Percentiles rank a stretch among this genome's conserved stretches.
Evolutionary conservation across 768 basidiomycete genomes (phyloP).

Genomic region (Nidularia pulvinata): DNA sequence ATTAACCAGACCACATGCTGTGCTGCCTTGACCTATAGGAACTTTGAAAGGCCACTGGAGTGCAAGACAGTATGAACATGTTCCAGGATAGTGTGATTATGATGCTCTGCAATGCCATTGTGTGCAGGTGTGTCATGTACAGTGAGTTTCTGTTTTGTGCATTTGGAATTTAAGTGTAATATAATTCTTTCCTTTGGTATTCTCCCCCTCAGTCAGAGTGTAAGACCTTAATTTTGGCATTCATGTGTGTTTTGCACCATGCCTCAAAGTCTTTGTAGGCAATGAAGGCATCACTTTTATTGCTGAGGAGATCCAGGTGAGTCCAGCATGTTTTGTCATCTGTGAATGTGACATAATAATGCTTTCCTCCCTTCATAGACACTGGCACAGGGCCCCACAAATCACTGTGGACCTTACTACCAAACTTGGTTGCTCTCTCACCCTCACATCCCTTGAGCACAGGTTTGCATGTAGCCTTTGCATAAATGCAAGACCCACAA

Average conservation of each 20-base stretch:
- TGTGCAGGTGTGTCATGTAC: conserved; percentile 39
- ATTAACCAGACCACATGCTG: conserved; percentile 30
- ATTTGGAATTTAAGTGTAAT: conserved; percentile 23
- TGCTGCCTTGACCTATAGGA: conserved; percentile 36
- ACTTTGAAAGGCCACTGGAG: conserved; percentile 24
- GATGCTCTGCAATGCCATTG: conserved; percentile 40
- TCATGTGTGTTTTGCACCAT: conserved; percentile 24
- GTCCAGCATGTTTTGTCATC: conserved; percentile 27
- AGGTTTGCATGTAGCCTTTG: conserved; percentile 32
- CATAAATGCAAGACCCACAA: conserved; percentile 44
- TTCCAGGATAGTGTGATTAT: conserved; percentile 33
- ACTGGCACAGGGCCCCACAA: conserved; percentile 43
- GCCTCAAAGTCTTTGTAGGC: conserved; percentile 29
- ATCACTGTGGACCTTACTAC: conserved; percentile 35
- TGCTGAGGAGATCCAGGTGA: conserved; percentile 20
- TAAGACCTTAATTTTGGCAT: conserved; percentile 22
- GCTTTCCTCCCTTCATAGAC: conserved; percentile 13
- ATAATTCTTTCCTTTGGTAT: conserved; percentile 31
- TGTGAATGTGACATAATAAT: conserved; percentile 34
- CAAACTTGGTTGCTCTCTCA: conserved; percentile 21
- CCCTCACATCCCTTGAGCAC: conserved; percentile 23
- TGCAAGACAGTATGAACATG: conserved; percentile 30
- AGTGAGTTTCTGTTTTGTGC: conserved; percentile 34
- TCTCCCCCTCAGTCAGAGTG: conserved; percentile 43
- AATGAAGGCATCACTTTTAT: conserved; percentile 25